Base-by-base conservation (phyloP, 495 filamentous ascomycete genomes). In the Talaromyces thailandensis region DNA sequence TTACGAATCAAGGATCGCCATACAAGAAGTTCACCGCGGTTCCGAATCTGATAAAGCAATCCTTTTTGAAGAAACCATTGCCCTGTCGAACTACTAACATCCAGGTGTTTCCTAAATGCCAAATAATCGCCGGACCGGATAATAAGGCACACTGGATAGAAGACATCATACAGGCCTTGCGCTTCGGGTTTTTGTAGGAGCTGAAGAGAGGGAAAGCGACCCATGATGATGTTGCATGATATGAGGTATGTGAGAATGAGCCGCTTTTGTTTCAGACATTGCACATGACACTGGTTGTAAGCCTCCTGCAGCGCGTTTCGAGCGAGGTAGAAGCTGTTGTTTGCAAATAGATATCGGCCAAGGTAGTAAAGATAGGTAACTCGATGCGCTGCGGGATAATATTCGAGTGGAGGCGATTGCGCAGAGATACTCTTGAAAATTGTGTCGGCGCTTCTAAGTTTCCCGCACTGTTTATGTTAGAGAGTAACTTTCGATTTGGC, bases 351-450 rank as follows among this genome's bases (percentile, higher is more conserved):
- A 68, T 93, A 96, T 43, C 92, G 88, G 29, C 93, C 93, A 18
- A 96, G 88, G 69, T 96, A 97, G 74, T 96, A 97, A 6, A 96
- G 85, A 70, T 92, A 98, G 23, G 93, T 92, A 28, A 95, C 90
- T 45, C 91, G 84, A 62, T 97, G 90, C 9, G 90, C 82, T n/a
- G 91, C 90, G 16, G 93, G 90, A 69, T 92, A 96, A 48, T 88
- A 77, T 3, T 79, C 76, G 16, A 96, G 79, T 0, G 90, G 89
- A 5, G 92, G 90, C 2, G 90, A 91, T 64, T 88, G 86, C 37
- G 90, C 85, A 64, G 84, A 87, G 67, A 98, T 91, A 67, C 95
- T 96, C 64, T 86, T 88, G 71, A 96, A 92, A 72, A 98, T 90
- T 64, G 92, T 90, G 56, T 90, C 86, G 12, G 90, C 93, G 43